Evolutionary conservation across 2,329 filamentous ascomycete species (phyloP).

Genomic region (Gyromitra esculenta): DNA sequence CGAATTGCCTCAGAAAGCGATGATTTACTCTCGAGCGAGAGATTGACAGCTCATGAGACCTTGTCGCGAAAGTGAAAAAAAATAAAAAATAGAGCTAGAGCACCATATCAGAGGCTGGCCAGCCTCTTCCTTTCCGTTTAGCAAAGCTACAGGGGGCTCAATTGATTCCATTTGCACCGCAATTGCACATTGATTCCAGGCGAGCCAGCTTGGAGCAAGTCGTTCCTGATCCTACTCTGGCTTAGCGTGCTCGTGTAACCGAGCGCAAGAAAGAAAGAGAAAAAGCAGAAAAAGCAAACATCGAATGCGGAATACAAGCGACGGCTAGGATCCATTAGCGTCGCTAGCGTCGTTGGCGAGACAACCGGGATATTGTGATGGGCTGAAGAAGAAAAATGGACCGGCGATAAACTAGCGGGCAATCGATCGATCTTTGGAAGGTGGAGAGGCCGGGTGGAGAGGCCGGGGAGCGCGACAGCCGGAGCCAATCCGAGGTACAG

Average conservation of each 20-base stretch:
- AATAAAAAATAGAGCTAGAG: no score
- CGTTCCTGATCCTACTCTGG: slow-evolving; percentile 34
- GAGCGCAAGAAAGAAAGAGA: no score
- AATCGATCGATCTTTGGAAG: slow-evolving; percentile 51
- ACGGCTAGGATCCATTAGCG: slow-evolving; percentile 30
- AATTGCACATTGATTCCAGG: slow-evolving; percentile 24
- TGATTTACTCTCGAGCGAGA: slow-evolving; percentile 1
- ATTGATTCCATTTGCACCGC: slow-evolving; percentile 20
- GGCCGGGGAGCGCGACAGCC: slow-evolving; percentile 36
- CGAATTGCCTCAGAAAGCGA: slow-evolving; percentile 41
- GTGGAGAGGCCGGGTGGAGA: slow-evolving; percentile 6
- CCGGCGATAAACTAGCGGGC: slow-evolving; percentile 42
- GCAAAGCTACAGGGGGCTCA: slow-evolving; percentile 21
- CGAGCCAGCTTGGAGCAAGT: slow-evolving; percentile 27
- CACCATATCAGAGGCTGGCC: slow-evolving; percentile 4
- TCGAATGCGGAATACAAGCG: slow-evolving; percentile 18
- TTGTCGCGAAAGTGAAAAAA: background rate
- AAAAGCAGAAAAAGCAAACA: background rate
- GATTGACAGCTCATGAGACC: slow-evolving; percentile 47
- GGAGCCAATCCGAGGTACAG: slow-evolving; percentile 39
- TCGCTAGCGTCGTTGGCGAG: slow-evolving; percentile 42
- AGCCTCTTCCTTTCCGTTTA: slow-evolving; percentile 32
- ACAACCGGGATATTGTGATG: slow-evolving; percentile 52
- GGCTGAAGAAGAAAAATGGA: slow-evolving; percentile 38
- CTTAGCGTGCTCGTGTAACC: slow-evolving; percentile 19